phyloP scores from a whole-genome alignment of 2,329 filamentous ascomycete genomes.

The Davidsoniella virescens region DNA sequence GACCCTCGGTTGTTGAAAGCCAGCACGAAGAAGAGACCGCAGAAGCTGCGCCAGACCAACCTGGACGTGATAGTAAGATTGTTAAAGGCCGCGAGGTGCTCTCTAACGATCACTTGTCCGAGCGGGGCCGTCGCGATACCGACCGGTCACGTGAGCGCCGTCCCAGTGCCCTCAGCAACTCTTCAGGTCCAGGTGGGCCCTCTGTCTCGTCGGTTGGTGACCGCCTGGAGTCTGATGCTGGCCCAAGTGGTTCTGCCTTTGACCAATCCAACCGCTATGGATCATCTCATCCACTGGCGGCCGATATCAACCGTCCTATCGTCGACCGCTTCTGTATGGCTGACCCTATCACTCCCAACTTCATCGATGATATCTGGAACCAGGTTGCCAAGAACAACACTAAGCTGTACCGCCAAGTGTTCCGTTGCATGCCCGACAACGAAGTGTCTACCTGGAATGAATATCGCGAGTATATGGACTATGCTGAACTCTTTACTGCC shows the following conservation, averaged over 20 bases:
- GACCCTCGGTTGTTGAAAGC: too few relatives aligned
- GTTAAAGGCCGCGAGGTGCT: slow-evolving; percentile 50
- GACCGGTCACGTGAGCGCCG: slow-evolving; percentile 16
- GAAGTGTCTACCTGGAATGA: slow-evolving; percentile 88
- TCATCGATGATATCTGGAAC: slow-evolving; percentile 81
- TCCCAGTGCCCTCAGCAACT: slow-evolving; percentile 7
- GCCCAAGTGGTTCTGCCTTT: too few relatives aligned
- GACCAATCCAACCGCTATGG: neutral
- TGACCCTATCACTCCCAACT: slow-evolving; percentile 67
- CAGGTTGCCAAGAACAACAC: slow-evolving; percentile 86
- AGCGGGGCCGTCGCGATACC: slow-evolving; percentile 12
- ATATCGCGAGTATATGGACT: slow-evolving; percentile 70
- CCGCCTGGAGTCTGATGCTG: slow-evolving; percentile 22
- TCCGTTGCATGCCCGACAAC: slow-evolving; percentile 92
- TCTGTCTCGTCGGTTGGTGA: slow-evolving; percentile 32
- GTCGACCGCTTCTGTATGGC: slow-evolving; percentile 87
- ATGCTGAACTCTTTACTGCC: slow-evolving; percentile 61
- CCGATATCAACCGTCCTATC: slow-evolving; percentile 56
- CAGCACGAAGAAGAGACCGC: too few relatives aligned
- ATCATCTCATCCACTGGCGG: slow-evolving; percentile 35
- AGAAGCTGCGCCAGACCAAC: too few relatives aligned
- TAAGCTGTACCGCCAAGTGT: slow-evolving; percentile 80
- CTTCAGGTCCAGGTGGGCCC: slow-evolving; percentile 10
- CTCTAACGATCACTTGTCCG: too few relatives aligned
- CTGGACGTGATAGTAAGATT: too few relatives aligned